Percentiles rank a stretch among this genome's conserved stretches.
Evolutionary conservation across 2,329 filamentous ascomycete species (phyloP).

Genomic region (Cercospora sp.): DNA sequence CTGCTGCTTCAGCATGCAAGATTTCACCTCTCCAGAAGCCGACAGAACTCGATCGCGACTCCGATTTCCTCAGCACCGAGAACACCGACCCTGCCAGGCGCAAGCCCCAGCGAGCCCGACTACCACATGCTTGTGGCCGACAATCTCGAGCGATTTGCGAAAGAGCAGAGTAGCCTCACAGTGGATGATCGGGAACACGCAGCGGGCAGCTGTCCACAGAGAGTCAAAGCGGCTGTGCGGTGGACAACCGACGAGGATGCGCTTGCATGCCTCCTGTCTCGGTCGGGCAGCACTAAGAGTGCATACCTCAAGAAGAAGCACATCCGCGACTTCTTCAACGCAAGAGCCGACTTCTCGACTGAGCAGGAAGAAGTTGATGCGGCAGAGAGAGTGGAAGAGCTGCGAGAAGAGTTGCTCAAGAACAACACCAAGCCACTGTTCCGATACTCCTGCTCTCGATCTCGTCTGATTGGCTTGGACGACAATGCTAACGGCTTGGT

Average conservation of each 20-base stretch:
- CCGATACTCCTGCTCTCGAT: constrained; percentile 47
- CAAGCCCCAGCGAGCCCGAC: constrained; percentile 38
- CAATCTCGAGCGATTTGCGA: constrained; percentile 48
- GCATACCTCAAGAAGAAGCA: constrained; percentile 46
- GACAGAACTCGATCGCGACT: constrained; percentile 31
- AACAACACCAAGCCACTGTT: constrained; percentile 52
- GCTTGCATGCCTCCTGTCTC: constrained; percentile 28
- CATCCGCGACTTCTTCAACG: constrained; percentile 43
- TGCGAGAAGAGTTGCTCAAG: constrained; percentile 47
- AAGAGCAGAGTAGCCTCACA: constrained; percentile 48
- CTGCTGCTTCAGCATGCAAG: constrained; percentile 53
- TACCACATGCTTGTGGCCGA: constrained; percentile 50
- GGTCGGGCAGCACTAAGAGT: constrained; percentile 27
- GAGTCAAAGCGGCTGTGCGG: constrained; percentile 32
- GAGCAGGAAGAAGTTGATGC: constrained; percentile 29
- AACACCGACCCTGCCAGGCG: constrained; percentile 21
- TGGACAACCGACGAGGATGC: constrained; percentile 37
- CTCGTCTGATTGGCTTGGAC: constrained; percentile 51
- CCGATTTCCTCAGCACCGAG: constrained; percentile 28
- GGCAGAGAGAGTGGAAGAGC: constrained; percentile 30
- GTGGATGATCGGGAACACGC: constrained; percentile 42
- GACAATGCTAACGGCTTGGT: constrained; percentile 46
- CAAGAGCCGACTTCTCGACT: constrained; percentile 28
- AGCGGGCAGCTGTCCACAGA: constrained; percentile 33
- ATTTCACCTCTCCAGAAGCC: constrained; percentile 38